Evolutionary conservation across 495 filamentous ascomycete genomes (phyloP), one percentile per base, ranked within the genome.

Genomic region (Achaetomiella virescens): DNA sequence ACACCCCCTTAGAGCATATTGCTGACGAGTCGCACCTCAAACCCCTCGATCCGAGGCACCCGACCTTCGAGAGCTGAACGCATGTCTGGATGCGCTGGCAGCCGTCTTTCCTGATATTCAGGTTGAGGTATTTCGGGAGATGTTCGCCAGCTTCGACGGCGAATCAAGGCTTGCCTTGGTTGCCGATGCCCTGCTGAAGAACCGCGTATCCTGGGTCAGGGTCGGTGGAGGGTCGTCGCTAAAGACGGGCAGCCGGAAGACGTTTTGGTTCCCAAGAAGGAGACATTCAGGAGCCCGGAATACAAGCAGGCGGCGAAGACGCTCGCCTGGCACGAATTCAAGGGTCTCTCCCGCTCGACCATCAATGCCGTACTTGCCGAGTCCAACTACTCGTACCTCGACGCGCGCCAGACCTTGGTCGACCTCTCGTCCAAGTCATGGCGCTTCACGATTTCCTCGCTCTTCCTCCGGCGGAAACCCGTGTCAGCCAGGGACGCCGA

Each of bases 321-420:
- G 29, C 61, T 77, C 35, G 78, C 77, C 14, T 77, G 74, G 62
- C 86, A 89, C 43, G 93, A 98, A 66, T 98, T 96, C 75, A 88
- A 83, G 59, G 82, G 81, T 20, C 73, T 97, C 12, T 86, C 85
- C 33, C 82, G 80, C 51, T 91, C 89, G 42, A 83, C 89, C 3
- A 85, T 97, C 60, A 84, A 88, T 38, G 91, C 86, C 8, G 91
- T 98, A 2, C 77, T 98, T 44, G 92, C 91, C 21, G 93, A 98
- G 67, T 80, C 80, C 61, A 98, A 98, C 66, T 88, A 87, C 68
- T 90, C 84, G 29, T 97, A 97, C 64, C 78, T 82, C 4, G 80
- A 83, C n/a, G 84, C 89, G 3, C 79, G 91, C 31, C 81, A 82
- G 36, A 88, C 81, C 0, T 80, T 98, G 14, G 81, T 85, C 24